These are phyloP conservation scores for Penstemon davidsonii DNA, from an alignment of 257 asterid genomes.

Conservation along the genomic window DNA sequence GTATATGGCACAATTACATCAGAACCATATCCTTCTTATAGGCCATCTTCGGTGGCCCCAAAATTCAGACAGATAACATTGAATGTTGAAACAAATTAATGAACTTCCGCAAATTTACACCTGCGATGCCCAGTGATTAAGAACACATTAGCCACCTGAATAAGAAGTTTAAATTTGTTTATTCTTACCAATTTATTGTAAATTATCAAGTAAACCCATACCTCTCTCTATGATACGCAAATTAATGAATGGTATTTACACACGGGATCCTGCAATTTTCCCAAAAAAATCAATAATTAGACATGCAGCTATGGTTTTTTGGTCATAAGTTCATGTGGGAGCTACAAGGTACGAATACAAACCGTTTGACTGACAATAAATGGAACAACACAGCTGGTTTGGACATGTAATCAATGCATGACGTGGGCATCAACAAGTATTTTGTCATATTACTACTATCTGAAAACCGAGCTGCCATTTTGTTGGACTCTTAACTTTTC, in stretches of 20 bases:
- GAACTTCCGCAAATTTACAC: constrained; percentile 52
- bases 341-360: constrained; percentile 19
- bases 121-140: constrained; percentile 31
- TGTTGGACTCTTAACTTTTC: constrained; percentile 79
- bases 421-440: constrained; percentile 20
- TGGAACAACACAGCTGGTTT: constrained; percentile 35
- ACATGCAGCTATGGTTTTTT: not conserved
- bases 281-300: constrained; percentile 13
- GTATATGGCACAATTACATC: constrained; percentile 14
- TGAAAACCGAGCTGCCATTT: constrained; percentile 79
- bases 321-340: constrained; percentile 6
- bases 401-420: constrained; percentile 16
- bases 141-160: constrained; percentile 18
- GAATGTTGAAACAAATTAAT: constrained; percentile 16
- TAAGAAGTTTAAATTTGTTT: not conserved
- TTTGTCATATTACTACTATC: constrained; percentile 51
- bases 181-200: not conserved
- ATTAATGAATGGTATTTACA: constrained; percentile 58
- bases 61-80: constrained; percentile 28
- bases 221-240: constrained; percentile 46
- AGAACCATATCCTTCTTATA: constrained; percentile 22
- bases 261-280: constrained; percentile 48
- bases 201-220: constrained; percentile 23
- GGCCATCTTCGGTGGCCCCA: constrained; percentile 27
- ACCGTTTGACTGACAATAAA: constrained; percentile 37